Conservation (phyloP, 805 yeast genomes). For the Ogataea salicorniae region DNA sequence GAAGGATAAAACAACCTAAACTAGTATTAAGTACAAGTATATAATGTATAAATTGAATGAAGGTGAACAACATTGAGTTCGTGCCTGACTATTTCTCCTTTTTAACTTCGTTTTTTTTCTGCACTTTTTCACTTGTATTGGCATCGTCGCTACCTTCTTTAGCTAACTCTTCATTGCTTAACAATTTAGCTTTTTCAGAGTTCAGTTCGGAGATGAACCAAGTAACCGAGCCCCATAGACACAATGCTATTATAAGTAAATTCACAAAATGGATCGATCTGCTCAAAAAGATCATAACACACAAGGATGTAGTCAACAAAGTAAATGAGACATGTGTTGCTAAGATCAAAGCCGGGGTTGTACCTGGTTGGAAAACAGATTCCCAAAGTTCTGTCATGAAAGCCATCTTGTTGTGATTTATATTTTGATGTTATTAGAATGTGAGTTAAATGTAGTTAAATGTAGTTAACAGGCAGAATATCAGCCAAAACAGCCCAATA, state of each 20-base stretch:
- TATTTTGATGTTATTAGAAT: not conserved
- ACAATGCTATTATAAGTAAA: conserved; percentile 36
- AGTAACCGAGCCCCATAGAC: conserved; percentile 73
- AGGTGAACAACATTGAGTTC: no score
- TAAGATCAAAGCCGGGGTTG: conserved; percentile 79
- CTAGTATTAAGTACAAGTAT: no score
- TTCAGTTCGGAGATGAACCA: conserved; percentile 82
- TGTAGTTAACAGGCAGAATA: not conserved
- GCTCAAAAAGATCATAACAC: conserved; percentile 53
- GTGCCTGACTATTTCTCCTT: no score
- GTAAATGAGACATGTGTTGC: conserved; percentile 87
- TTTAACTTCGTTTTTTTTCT: no score
- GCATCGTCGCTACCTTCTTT: conserved; percentile 18
- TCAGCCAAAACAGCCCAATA: not conserved
- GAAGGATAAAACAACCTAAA: no score
- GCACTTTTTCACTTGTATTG: no score
- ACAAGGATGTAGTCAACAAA: conserved; percentile 52
- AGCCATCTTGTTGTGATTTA: conserved; percentile 21
- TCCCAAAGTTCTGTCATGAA: conserved; percentile 77
- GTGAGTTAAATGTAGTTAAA: no score
- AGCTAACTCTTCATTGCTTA: conserved; percentile 38
- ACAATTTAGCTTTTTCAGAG: conserved; percentile 36
- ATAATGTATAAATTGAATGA: no score
- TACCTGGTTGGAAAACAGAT: conserved; percentile 88
- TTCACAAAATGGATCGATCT: conserved; percentile 63